Evolutionary conservation across 768 basidiomycete species (phyloP).

Genomic region (Suillus occidentalis): DNA sequence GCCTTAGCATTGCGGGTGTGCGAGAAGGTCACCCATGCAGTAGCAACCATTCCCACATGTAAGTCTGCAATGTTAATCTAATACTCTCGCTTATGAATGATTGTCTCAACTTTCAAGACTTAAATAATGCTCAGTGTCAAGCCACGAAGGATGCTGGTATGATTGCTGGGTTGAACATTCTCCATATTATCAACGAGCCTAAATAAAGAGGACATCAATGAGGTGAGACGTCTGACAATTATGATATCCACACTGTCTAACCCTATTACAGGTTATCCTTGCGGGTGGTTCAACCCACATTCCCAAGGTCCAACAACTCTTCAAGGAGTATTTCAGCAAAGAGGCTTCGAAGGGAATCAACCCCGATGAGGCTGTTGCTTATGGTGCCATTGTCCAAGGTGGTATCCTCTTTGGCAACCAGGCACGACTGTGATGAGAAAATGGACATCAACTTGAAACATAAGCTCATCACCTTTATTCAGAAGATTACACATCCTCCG

Average conservation of each 20-base stretch:
- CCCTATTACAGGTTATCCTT: slow-evolving; percentile 62
- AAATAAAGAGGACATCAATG: slow-evolving; percentile 98
- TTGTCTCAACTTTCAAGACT: slow-evolving; percentile 70
- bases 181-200: slow-evolving; percentile 98
- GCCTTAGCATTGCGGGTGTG: too few relatives aligned
- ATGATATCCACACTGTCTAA: neutral
- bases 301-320: slow-evolving; percentile 97
- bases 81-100: too few relatives aligned
- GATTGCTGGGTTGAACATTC: slow-evolving; percentile 91
- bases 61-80: too few relatives aligned
- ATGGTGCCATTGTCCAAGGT: slow-evolving; percentile 98
- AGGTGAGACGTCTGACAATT: slow-evolving; percentile 44
- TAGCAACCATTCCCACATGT: too few relatives aligned
- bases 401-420: slow-evolving; percentile 97
- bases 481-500: too few relatives aligned
- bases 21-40: too few relatives aligned
- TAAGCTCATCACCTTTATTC: too few relatives aligned
- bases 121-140: slow-evolving; percentile 99
- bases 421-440: too few relatives aligned
- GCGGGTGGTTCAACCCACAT: slow-evolving; percentile 99
- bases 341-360: slow-evolving; percentile 99
- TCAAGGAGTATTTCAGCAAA: slow-evolving; percentile 98
- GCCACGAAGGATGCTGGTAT: slow-evolving; percentile 98
- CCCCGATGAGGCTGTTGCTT: slow-evolving; percentile 98
- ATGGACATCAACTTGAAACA: too few relatives aligned